Base-by-base conservation (phyloP, 2,329 filamentous ascomycete genomes). In the Stagonosporopsis chrysanthemi region DNA sequence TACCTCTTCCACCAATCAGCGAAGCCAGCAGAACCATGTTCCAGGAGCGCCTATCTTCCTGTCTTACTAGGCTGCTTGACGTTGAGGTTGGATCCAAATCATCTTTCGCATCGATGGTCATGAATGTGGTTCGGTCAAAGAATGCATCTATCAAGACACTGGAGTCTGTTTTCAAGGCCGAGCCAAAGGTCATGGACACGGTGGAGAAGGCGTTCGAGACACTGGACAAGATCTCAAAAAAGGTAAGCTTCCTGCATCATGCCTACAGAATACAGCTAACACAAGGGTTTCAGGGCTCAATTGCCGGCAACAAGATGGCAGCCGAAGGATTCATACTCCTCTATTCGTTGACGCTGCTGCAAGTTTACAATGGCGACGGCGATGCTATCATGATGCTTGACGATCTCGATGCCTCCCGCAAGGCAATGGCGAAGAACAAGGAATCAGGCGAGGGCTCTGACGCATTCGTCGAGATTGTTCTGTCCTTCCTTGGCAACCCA, bases 401-500 rank as follows among this genome's bases (percentile, higher is more conserved):
- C 51, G 94, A 97, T 66, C 82, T 97, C n/a, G 85, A 89, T 63
- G 82, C 89, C 57, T 92, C 90, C 73, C 89, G 89, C 57, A 83
- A 90, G 82, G 86, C 61, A 77, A 85, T 72, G 73, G 84, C 68
- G 69, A 86, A 66, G 76, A 80, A 53, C 1, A 58, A 70, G 61
- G 42, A 71, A 64, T 57, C 67, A 53, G 47, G 56, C 5, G 64
- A 71, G 29, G 68, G 62, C 9, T 66, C 68, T 23, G 65, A 75
- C 50, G 64, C 68, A 4, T 90, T 91, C 0, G 87, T 97, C 2
- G 95, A 98, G 70, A 90, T 98, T 48, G 78, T 99, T 7, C 81
- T 98, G n/a, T 91, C 91, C 49, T 92, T 98, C 78, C 86, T 96
- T 2, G 91, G 92, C 0, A 91, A 92, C 60, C 90, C 89, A 3